Evolutionary conservation across 805 yeast species (phyloP), one percentile per base, ranked within the genome.

Genomic region (Candida dajiaensis): DNA sequence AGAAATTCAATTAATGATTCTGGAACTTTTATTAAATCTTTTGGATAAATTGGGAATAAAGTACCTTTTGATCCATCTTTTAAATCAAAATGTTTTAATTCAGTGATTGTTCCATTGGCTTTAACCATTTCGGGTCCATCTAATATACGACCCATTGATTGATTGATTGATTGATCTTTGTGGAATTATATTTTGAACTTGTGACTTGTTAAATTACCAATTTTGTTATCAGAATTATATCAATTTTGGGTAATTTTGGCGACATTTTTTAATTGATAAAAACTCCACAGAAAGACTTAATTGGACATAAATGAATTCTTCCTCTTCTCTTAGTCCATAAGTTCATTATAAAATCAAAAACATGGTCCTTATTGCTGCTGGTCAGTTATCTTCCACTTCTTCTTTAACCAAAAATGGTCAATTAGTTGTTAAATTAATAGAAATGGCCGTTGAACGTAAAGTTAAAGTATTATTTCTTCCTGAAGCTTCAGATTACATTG

Each of bases 401-500:
- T 76, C 76, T 35, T 63, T 89, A 22, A 58, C 65, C 2, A 72
- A 70, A 20, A 92, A 92, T 54, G 81, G 87, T 6, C 55, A 67
- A 9, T 66, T 72, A 1, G 95, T 83, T 0, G 72, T 76, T 12
- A 69, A 69, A 26, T 69, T 90, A 33, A 80, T 92, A 16, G 61
- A 67, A n/a, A 65, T 71, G 44, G 96, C 98, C 0, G 74, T 84
- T 0, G 66, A 65, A 2, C 61, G 72, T 15, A 76, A 83, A 4
- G 89, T 85, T 13, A 71, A 75, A 51, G 79, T 88, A 3, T 69
- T 94, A 6, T 89, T 94, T 59, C 74, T 92, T 40, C 98, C 98
- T 2, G 99, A 92, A 63, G 98, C 98, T 0, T 76, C 94, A 5
- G 98, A 92, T 62, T 92, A 89, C 62, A 73, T 92, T 36, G 83